Evolutionary conservation across 2,329 filamentous ascomycete species (phyloP).

Genomic region (Aspergillus fijiensis): DNA sequence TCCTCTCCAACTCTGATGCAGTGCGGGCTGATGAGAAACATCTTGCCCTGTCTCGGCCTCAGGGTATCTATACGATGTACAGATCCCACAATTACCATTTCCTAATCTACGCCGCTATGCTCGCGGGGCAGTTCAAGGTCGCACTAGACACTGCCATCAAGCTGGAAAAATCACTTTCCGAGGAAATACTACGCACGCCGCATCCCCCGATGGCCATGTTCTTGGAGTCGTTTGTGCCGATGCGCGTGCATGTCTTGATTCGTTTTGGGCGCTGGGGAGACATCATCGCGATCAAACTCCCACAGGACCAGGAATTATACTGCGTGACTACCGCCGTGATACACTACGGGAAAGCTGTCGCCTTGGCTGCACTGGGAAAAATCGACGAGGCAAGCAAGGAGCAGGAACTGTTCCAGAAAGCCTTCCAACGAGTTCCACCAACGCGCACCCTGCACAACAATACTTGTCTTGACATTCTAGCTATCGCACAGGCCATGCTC

Average conservation of each 20-base stretch:
- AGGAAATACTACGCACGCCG: constrained; percentile 61
- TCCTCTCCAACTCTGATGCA: constrained; percentile 66
- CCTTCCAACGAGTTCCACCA: constrained; percentile 54
- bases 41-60: constrained; percentile 56
- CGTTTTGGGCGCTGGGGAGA: constrained; percentile 73
- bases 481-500: constrained; percentile 64
- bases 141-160: constrained; percentile 60
- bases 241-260: constrained; percentile 68
- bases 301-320: constrained; percentile 61
- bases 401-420: constrained; percentile 52
- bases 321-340: constrained; percentile 67
- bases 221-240: constrained; percentile 68
- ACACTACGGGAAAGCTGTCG: constrained; percentile 68
- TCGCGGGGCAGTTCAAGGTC: constrained; percentile 63
- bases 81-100: constrained; percentile 74
- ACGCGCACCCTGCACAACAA: constrained; percentile 70
- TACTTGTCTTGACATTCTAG: constrained; percentile 62
- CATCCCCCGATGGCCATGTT: constrained; percentile 77
- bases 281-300: constrained; percentile 57
- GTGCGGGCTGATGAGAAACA: constrained; percentile 68
- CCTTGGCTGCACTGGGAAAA: constrained; percentile 59
- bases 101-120: constrained; percentile 74
- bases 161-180: constrained; percentile 63
- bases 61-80: constrained; percentile 76
- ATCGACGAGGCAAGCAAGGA: constrained; percentile 57